Evolutionary conservation across 495 filamentous ascomycete species (phyloP), one percentile per base, ranked within the genome.

Genomic region (Hypoxylon fragiforme): DNA sequence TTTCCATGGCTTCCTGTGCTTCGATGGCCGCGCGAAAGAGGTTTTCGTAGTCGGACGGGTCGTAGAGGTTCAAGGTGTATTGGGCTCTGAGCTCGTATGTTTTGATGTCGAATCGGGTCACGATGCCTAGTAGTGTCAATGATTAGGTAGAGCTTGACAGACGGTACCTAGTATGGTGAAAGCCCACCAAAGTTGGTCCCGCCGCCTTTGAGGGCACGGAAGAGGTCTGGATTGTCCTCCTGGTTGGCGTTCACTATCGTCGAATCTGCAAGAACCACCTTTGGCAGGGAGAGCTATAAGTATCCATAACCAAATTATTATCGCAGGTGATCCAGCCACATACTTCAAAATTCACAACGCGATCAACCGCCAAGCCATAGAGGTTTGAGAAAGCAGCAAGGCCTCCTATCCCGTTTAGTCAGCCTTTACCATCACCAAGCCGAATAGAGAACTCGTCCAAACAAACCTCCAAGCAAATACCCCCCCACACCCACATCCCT

Each of bases 401-500:
- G 4, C 24, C 4, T 9, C 24, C 24, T 28, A 9, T 3, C n/a
- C 6, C 3, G 6, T 7, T 34, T 34, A 34, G 24, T 9, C 24
- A 9, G 9, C 4, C 24, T 4, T 28, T 9, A 28, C n/a, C n/a
- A n/a, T n/a, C n/a, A n/a, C n/a, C n/a, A 28, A 28, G 24, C 9
- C 24, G 4, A 28, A 9, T 28, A 9, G 9, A 28, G 9, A 4
- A 28, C 4, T 28, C 24, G 9, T 28, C 9, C 24, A 9, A 28
- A 18, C 32, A 14, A 39, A 60, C 75, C 73, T 16, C 72, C 74
- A 7, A 68, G 38, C 24, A 71, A 34, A 37, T 68, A 70, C 2
- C 72, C 72, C 6, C 67, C 64, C 1, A 75, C 62, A 14, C 72
- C 72, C 22, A 77, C 68, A 16, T 54, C 47, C n/a, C 55, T 50